Evolutionary conservation across 106 monocot species (phyloP).

Genomic region (Allium fistulosum): DNA sequence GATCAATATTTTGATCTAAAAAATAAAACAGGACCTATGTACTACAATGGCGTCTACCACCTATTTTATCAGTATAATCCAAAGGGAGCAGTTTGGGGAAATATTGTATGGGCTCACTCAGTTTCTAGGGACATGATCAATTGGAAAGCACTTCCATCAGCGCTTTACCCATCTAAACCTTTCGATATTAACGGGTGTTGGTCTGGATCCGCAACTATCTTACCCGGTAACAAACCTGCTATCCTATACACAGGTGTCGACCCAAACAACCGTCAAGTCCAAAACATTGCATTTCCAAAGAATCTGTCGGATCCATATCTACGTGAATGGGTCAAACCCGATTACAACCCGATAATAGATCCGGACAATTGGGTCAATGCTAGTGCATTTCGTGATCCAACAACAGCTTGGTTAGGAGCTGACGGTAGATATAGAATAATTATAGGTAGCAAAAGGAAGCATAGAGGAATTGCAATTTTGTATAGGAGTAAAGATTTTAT

Average conservation of each 20-base stretch:
- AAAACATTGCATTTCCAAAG: conserved; percentile 3
- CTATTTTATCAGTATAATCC: conserved; percentile 5
- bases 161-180: background rate
- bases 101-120: conserved; percentile 4
- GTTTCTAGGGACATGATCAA: conserved; percentile 5
- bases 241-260: background rate
- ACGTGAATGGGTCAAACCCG: conserved; percentile 4
- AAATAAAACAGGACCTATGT: conserved; percentile 2
- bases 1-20: background rate
- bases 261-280: background rate
- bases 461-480: background rate
- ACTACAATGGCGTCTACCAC: conserved; percentile 5
- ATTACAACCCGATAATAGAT: background rate
- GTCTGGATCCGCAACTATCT: conserved; percentile 3
- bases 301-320: conserved; percentile 5
- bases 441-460: conserved; percentile 25
- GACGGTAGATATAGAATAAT: conserved; percentile 32
- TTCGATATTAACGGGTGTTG: conserved; percentile 4
- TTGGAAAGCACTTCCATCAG: background rate
- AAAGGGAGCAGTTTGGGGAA: conserved; percentile 1
- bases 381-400: conserved; percentile 62
- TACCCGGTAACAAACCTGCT: background rate
- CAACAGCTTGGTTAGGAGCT: conserved; percentile 46
- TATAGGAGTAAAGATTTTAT: background rate
- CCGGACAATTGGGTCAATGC: background rate